phyloP scores from a whole-genome alignment of 1,284 basidiomycete species.

The Ceratobasidium papillatum region DNA sequence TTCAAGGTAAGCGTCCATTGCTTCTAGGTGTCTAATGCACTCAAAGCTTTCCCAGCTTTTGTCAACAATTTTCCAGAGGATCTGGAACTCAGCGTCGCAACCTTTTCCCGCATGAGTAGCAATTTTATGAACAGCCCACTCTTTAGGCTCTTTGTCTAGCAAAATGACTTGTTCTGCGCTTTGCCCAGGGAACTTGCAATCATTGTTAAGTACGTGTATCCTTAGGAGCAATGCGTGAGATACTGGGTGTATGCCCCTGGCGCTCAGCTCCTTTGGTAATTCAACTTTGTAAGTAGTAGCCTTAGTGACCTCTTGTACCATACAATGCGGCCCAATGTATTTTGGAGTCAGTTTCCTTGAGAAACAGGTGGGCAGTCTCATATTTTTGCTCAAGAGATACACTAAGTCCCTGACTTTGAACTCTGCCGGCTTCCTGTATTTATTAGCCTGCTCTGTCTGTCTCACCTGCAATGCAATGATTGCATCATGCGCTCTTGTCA shows the following conservation, averaged over 20 bases:
- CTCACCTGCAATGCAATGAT: constrained; percentile 50
- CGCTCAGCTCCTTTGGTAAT: constrained; percentile 47
- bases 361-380: constrained; percentile 49
- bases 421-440: constrained; percentile 36
- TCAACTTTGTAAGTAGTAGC: constrained; percentile 50
- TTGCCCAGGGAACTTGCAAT: constrained; percentile 35
- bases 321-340: constrained; percentile 51
- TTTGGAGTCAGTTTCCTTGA: constrained; percentile 50
- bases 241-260: constrained; percentile 46
- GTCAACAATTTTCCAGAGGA: constrained; percentile 53
- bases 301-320: constrained; percentile 46
- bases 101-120: constrained; percentile 49
- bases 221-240: constrained; percentile 46
- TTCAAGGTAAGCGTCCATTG: constrained; percentile 47
- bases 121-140: constrained; percentile 53
- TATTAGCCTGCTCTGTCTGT: constrained; percentile 50
- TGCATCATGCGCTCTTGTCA: constrained; percentile 51
- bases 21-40: constrained; percentile 44
- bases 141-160: constrained; percentile 41
- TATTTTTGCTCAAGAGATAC: constrained; percentile 51
- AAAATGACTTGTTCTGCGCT: background rate
- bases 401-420: constrained; percentile 45
- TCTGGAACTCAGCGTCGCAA: constrained; percentile 48
- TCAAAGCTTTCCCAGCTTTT: constrained; percentile 50
- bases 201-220: constrained; percentile 30